Evolutionary conservation across 2,329 filamentous ascomycete genomes (phyloP), one percentile per base, ranked within the genome.

Genomic region (Nothophoma quercina): DNA sequence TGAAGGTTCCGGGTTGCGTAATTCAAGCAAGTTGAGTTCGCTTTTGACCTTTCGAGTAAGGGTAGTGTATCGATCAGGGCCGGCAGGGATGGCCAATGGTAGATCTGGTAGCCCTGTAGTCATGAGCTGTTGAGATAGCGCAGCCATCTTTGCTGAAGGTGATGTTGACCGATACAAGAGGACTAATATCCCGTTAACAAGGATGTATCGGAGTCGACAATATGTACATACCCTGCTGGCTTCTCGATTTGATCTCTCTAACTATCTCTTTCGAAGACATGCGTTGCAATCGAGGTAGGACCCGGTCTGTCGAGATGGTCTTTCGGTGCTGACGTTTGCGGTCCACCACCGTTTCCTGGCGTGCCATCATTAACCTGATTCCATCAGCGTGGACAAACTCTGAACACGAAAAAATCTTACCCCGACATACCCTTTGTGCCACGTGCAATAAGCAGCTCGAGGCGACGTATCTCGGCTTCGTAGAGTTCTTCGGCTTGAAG

Each of bases 401-500:
- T 8, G 7, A 2, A 15, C 4, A 5, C n/a, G 18, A 16, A 4
- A 28, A 15, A 10, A 29, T 44, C 60, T 45, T 40, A 69, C 66
- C 73, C 75, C 16, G 73, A 65, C 44, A 79, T 64, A 8, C 78
- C 77, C 33, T 68, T 62, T 21, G 72, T 69, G 7, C 76, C 72
- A 40, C 71, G 72, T 2, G 75, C 73, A 49, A 80, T 77, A 21
- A 79, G 55, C 3, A 79, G 53, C 58, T 79, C 78, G 12, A 80
- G 67, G 13, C 77, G 72, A 50, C 73, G 77, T 43, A 79, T 73
- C 52, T 79, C 77, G 3, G 69, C 69, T 30, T 72, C 68, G 56
- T 76, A 78, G 13, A 65, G 62, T 32, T 62, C 59, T 51, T 73
- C 70, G 44, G 71, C 65, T 7, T 68, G 53, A 2, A 60, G 35